phyloP scores from a whole-genome alignment of 2,329 filamentous ascomycete genomes.

The Phoma sp. region DNA sequence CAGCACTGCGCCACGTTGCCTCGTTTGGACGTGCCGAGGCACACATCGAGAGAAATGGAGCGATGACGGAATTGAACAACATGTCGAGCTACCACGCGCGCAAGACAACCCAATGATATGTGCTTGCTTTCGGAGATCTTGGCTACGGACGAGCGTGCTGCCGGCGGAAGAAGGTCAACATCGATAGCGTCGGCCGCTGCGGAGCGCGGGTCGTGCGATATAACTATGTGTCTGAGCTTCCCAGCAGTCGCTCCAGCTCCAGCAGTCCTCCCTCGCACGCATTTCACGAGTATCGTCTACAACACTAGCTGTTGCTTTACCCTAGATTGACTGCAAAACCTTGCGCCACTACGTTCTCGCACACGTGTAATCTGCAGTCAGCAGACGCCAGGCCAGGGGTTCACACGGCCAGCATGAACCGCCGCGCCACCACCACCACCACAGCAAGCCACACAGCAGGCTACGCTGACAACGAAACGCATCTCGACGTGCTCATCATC shows the following conservation, averaged over 20 bases:
- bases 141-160: constrained; percentile 5
- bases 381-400: not conserved
- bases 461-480: constrained; percentile 12
- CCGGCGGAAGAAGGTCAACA: not conserved
- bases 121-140: constrained; percentile 9
- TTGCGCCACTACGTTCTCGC: not conserved
- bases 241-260: not conserved
- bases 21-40: not conserved
- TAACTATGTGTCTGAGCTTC: not conserved
- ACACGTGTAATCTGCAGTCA: constrained; percentile 4
- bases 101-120: not conserved
- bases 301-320: too few species aligned
- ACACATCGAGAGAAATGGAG: constrained; percentile 1
- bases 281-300: not conserved
- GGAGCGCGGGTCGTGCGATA: not conserved
- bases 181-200: not conserved
- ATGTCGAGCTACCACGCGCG: not conserved
- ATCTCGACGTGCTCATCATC: constrained; percentile 64
- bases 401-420: constrained; percentile 26
- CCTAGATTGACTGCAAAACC: too few species aligned
- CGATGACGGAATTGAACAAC: constrained; percentile 7
- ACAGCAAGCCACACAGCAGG: constrained; percentile 16
- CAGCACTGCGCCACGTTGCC: constrained; percentile 6
- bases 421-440: constrained; percentile 19
- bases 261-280: not conserved